Base-by-base conservation (phyloP, 805 yeast species). In the Yarrowia keelungensis region DNA sequence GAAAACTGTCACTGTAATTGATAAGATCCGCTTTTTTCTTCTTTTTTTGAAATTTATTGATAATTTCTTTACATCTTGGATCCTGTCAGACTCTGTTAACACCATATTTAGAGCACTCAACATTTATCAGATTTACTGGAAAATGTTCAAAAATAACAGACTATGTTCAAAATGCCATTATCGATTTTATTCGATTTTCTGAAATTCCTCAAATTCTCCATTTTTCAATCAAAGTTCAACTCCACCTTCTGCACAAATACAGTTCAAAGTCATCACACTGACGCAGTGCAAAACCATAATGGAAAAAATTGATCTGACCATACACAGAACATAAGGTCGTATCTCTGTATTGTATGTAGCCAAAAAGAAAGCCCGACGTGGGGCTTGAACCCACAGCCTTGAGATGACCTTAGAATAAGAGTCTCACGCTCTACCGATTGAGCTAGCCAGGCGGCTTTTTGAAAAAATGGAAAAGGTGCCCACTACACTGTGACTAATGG, bases 381-480 rank as follows among this genome's bases (percentile, higher is more conserved):
- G 62, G 62, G 62, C 62, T 56, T 56, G 62, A 56, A 56, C 62
- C 62, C 62, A 56, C 62, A 56, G 62, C 62, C 62, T 56, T 56
- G 62, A 56, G 62, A 56, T 56, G 19, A 15, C 61, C 22, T 54
- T 8, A 3, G 15, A 19, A 22, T 56, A 56, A 56, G 62, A 56
- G 62, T 56, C 62, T 56, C 62, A 56, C 62, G 62, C 62, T 56
- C 62, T 56, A 56, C 62, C 62, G 62, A 56, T 56, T 56, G 62
- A 56, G 62, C 62, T 56, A 56, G 62, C 62, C 62, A 56, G 62
- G 61, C 61, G 7, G 14, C 15, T 22, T 16, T 11, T 50, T 51
- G 26, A 19, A 53, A 53, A 39, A 8, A 8, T 8, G 16, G 45
- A 53, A 53, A 53, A 19, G 2, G 36, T 38, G 45, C 43, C 46